phyloP scores from a whole-genome alignment of 192 early-diverging fungal species.

The Dissophora ornata region DNA sequence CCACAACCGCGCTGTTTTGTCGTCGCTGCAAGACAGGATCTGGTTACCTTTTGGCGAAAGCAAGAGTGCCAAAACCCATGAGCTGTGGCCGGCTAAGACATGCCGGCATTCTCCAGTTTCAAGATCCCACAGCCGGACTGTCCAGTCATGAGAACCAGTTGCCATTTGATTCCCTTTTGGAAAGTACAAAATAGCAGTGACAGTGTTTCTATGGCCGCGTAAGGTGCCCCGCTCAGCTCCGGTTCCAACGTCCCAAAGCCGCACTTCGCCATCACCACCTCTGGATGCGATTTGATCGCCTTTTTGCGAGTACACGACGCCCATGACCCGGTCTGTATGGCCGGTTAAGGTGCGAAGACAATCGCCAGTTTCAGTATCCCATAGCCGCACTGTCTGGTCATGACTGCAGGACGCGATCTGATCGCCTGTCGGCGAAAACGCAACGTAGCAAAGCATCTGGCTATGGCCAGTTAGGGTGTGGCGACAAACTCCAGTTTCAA shows the following conservation, averaged over 20 bases:
- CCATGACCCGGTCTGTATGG: background rate
- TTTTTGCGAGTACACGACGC: conserved; percentile 1
- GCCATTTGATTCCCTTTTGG: conserved; percentile 7
- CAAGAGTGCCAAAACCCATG: background rate
- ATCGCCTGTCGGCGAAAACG: background rate
- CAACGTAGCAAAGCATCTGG: background rate
- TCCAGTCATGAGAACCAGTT: background rate
- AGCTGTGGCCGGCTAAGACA: background rate
- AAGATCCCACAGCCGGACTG: conserved; percentile 1
- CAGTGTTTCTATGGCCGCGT: background rate
- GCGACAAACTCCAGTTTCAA: background rate
- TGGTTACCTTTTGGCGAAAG: conserved; percentile 8
- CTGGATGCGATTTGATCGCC: conserved; percentile 3
- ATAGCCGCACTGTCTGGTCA: conserved; percentile 8
- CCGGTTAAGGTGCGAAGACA: background rate
- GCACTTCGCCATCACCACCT: background rate
- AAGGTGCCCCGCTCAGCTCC: background rate
- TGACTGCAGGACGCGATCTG: conserved; percentile 3
- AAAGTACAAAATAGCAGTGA: background rate
- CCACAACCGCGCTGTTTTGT: conserved; percentile 3
- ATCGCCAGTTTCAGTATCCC: background rate
- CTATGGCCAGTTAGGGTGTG: too few relatives aligned
- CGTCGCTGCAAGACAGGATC: background rate
- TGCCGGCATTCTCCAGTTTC: background rate
- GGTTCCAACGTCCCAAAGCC: background rate